Percentiles rank a stretch among this genome's conserved stretches.
Evolutionary conservation across 495 filamentous ascomycete species (phyloP).

Genomic region (Aspergillus olivimuriae): DNA sequence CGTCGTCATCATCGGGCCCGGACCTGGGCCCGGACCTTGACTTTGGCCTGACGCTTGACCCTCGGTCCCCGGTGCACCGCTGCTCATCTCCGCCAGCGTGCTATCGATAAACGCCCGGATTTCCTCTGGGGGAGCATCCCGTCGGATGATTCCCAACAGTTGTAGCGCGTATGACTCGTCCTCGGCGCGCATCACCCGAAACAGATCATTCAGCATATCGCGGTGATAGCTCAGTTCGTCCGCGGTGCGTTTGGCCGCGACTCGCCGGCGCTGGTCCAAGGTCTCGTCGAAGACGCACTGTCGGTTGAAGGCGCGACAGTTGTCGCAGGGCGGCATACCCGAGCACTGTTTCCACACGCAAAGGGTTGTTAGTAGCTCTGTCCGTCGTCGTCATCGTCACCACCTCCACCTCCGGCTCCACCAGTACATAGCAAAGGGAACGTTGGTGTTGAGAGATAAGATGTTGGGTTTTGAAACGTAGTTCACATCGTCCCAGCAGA

Average conservation of each 20-base stretch:
- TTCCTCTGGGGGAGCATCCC: constrained; percentile 29
- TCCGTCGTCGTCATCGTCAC: not conserved
- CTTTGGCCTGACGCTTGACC: too few relatives aligned
- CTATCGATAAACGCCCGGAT: constrained; percentile 31
- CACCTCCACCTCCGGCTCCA: too few relatives aligned
- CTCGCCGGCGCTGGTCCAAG: constrained; percentile 40
- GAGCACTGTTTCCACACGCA: constrained; percentile 26
- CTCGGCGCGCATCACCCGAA: constrained; percentile 31
- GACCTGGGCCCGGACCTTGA: too few relatives aligned
- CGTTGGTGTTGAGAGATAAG: too few relatives aligned
- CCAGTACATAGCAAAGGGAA: too few relatives aligned
- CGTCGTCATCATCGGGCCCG: too few relatives aligned
- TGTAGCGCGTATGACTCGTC: constrained; percentile 21
- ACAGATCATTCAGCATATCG: constrained; percentile 34
- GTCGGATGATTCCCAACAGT: constrained; percentile 33
- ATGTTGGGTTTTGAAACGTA: too few relatives aligned
- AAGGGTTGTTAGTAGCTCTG: not conserved
- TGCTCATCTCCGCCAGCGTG: constrained; percentile 19
- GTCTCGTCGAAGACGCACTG: constrained; percentile 43
- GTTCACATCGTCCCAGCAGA: too few relatives aligned
- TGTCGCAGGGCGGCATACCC: constrained; percentile 35
- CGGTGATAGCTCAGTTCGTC: constrained; percentile 40
- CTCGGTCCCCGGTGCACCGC: constrained; percentile 5
- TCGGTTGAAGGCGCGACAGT: constrained; percentile 34
- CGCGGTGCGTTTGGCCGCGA: constrained; percentile 43